Evolutionary conservation across 1,139 yeast species (phyloP).

Genomic region (Zygoascus sp.): DNA sequence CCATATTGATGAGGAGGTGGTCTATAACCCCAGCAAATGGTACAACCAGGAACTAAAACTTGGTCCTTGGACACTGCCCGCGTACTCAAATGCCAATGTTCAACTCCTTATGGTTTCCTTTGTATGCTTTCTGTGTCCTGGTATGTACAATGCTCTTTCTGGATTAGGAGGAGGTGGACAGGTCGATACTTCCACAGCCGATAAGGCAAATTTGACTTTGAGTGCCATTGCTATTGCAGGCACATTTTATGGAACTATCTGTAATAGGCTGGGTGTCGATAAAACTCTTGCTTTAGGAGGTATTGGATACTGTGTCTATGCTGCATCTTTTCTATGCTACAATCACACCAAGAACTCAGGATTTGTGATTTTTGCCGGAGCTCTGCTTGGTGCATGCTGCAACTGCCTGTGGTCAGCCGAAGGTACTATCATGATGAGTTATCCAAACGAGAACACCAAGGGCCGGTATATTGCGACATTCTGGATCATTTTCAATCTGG

Average conservation of each 20-base stretch:
- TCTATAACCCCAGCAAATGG: constrained; percentile 6
- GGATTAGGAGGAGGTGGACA: constrained; percentile 53
- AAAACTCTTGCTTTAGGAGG: constrained; percentile 52
- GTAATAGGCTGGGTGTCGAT: constrained; percentile 50
- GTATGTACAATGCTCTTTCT: constrained; percentile 52
- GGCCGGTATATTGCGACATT: constrained; percentile 50
- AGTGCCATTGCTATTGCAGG: constrained; percentile 51
- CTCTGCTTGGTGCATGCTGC: constrained; percentile 56
- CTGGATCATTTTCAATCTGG: constrained; percentile 59
- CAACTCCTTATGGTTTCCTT: constrained; percentile 30
- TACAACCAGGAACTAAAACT: constrained; percentile 8
- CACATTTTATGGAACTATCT: constrained; percentile 56
- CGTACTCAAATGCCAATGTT: constrained; percentile 21
- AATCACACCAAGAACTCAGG: constrained; percentile 48
- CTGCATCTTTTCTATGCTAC: constrained; percentile 49
- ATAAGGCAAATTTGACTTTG: constrained; percentile 50
- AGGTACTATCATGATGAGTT: constrained; percentile 51
- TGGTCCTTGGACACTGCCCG: constrained; percentile 3
- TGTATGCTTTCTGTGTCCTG: constrained; percentile 37
- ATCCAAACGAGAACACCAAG: constrained; percentile 49
- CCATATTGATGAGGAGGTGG: neutral
- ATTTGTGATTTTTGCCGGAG: constrained; percentile 57
- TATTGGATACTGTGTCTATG: constrained; percentile 52
- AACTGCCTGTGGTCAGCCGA: constrained; percentile 58
- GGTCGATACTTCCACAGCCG: constrained; percentile 34